Evolutionary conservation across 768 basidiomycete genomes (phyloP), one percentile per base, ranked within the genome.

Genomic region (Sistotremastrum niveocremeum): DNA sequence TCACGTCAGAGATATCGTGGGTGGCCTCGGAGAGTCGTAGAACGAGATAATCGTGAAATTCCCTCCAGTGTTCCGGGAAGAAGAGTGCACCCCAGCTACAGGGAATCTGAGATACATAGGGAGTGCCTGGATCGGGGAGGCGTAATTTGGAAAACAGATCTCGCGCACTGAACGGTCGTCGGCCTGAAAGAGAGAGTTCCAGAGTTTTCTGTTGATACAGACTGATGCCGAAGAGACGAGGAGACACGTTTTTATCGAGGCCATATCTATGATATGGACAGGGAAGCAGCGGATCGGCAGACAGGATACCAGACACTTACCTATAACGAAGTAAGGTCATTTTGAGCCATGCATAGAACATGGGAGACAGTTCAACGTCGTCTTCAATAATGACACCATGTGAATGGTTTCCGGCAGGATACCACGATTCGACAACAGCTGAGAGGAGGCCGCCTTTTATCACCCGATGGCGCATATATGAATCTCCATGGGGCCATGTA

Each of bases 61-160:
- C 84, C 53, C 78, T 74, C 88, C 87, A 90, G 54, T 82, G 79
- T 52, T 85, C 74, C 7, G 89, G 87, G 57, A 93, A 93, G 65
- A 90, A 93, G 35, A 87, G 69, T 2, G 85, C 88, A 9, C 88
- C 89, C 88, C 87, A 93, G 62, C 84, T 87, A 61, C 88, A 90
- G 0, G 88, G 89, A 7, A 88, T 76, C 48, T 85, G 82, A 0
- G 86, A 88, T 38, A 91, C 73, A 59, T 88, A 91, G 0, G 89
- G 87, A 0, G 77, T 77, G 1, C 67, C 64, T 0, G 72, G 62
- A 39, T 70, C 51, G 0, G 64, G 46, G n/a, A 75, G 42, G 2
- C 64, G 65, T 7, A 61, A 52, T 0, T 59, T 49, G 7, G 60
- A 56, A 59, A 91, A 84, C 20, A 81, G 61, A 0, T 56, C 48